These are phyloP conservation scores for Coemansia sp. DNA, from an alignment of 192 early-diverging fungal species.

Conservation along the genomic window DNA sequence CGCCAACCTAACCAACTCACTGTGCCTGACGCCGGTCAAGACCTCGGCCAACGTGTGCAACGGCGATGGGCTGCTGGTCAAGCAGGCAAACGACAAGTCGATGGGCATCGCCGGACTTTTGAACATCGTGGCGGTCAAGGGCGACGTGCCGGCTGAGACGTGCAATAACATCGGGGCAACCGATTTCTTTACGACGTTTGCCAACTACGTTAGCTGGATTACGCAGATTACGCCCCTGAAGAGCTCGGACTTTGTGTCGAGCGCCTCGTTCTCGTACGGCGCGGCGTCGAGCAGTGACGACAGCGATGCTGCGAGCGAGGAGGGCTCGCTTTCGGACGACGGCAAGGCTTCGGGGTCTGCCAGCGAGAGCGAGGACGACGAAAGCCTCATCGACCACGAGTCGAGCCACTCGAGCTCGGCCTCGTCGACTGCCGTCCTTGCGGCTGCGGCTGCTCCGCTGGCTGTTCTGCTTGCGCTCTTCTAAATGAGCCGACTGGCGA, in stretches of 20 bases:
- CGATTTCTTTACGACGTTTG: slow-evolving; percentile 49
- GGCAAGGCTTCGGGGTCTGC: slow-evolving; percentile 10
- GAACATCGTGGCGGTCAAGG: slow-evolving; percentile 39
- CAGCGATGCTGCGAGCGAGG: not conserved
- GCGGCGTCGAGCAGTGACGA: not conserved
- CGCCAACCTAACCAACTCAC: slow-evolving; percentile 43
- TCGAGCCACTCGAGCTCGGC: slow-evolving; percentile 6
- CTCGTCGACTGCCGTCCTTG: not conserved
- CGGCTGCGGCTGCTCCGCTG: slow-evolving; percentile 7
- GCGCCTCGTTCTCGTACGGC: slow-evolving; percentile 26
- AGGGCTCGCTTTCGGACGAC: slow-evolving; percentile 8
- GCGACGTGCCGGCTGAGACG: slow-evolving; percentile 23
- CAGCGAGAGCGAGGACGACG: slow-evolving; percentile 7
- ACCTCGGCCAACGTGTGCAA: slow-evolving; percentile 37
- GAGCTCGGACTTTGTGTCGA: slow-evolving; percentile 35
- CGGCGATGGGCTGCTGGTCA: slow-evolving; percentile 39
- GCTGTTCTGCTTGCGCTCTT: slow-evolving; percentile 11
- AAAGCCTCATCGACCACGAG: slow-evolving; percentile 7
- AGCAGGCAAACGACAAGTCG: slow-evolving; percentile 24
- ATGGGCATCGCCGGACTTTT: slow-evolving; percentile 45
- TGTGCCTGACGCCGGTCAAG: slow-evolving; percentile 39
- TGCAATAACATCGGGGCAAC: slow-evolving; percentile 21
- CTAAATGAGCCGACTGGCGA: too few species aligned
- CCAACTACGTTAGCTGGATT: slow-evolving; percentile 49
- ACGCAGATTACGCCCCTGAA: slow-evolving; percentile 44